Evolutionary conservation across 2,329 filamentous ascomycete species (phyloP), one percentile per base, ranked within the genome.

Genomic region (Onygenales sp.): DNA sequence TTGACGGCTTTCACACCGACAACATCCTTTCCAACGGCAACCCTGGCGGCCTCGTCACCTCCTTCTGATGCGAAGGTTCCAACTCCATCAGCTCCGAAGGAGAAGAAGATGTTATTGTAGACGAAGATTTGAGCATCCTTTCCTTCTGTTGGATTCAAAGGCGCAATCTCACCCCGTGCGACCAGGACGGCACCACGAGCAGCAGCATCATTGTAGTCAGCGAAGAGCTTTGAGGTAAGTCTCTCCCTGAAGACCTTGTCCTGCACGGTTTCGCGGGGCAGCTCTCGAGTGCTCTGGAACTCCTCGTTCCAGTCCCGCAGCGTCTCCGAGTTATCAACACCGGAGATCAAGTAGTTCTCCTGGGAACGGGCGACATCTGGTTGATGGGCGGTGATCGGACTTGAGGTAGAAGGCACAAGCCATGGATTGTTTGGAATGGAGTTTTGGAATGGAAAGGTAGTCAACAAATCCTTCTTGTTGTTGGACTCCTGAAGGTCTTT

Each of bases 51-150:
- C 73, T 98, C 93, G 60, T 98, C 92, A 17, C 93, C 93, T 60
- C 93, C 93, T 73, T 98, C 93, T 2, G 87, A 91, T 9, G 90
- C 91, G 70, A 98, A 98, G 13, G 93, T 98, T 43, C 93, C 92
- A 45, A 97, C 93, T 51, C 93, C 94, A 69, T 98, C 93, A 44
- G 93, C 92, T 58, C 93, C 93, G 63, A 96, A 97, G 0, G 93
- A 97, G 77, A 95, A 98, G 77, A 98, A 98, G 61, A 98, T 90
- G 72, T 98, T 98, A 78, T 97, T 97, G 77, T 97, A 96, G 27
- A 98, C 92, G 65, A 95, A 98, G 60, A 98, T 98, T 69, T 98
- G 93, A 3, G 93, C 93, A 69, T 98, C 92, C 60, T 80, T 83
- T 58, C 80, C 84, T 73, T 98, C 93, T 0, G 92, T 97, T 6